phyloP scores from a whole-genome alignment of 148 eudicot genomes.

The Rhododendron mucronatum region DNA sequence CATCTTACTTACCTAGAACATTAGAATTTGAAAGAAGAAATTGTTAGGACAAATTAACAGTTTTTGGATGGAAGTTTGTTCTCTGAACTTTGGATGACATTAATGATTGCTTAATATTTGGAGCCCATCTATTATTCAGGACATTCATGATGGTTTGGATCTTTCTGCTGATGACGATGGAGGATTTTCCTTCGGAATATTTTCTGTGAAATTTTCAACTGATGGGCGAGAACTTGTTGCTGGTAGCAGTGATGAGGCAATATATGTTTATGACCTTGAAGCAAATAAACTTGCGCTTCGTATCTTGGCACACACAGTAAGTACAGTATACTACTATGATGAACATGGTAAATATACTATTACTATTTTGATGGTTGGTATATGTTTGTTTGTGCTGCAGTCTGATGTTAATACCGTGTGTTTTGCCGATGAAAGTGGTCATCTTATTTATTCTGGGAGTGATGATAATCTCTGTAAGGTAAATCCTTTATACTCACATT shows the following conservation, averaged over 20 bases:
- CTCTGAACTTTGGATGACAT: not conserved
- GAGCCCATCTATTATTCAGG: conserved; percentile 37
- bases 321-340: not conserved
- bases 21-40: not conserved
- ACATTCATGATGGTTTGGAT: conserved; percentile 82
- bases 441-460: conserved; percentile 82
- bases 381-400: conserved; percentile 32
- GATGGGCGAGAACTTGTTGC: conserved; percentile 93
- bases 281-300: conserved; percentile 48
- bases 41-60: not conserved
- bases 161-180: conserved; percentile 46
- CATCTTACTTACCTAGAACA: not conserved
- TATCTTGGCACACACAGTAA: conserved; percentile 73
- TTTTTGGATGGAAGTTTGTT: not conserved
- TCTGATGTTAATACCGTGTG: conserved; percentile 90
- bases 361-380: not conserved
- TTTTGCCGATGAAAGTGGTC: conserved; percentile 85
- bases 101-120: not conserved
- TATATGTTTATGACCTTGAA: conserved; percentile 78
- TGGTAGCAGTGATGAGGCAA: conserved; percentile 64
- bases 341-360: not conserved
- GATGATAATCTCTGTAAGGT: conserved; percentile 86
- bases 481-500: not conserved
- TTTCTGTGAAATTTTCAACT: conserved; percentile 77
- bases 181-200: conserved; percentile 57